Conservation (phyloP, 257 asterid genomes). For the Ophiorrhiza pumila region DNA sequence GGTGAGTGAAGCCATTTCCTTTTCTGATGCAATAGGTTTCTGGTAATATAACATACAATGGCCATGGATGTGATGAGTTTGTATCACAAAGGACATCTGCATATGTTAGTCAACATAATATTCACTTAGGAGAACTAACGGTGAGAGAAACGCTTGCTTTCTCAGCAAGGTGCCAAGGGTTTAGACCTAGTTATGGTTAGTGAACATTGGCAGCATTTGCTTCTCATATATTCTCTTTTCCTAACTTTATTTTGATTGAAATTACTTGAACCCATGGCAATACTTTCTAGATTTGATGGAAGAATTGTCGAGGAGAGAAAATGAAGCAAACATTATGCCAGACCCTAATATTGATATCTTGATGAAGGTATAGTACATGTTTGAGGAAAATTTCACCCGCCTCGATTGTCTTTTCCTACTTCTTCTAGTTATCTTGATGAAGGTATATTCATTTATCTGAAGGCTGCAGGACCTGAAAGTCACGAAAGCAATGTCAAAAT, state of each 20-base stretch:
- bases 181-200: conserved; percentile 80
- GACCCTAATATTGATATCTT: conserved; percentile 78
- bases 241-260: neutral
- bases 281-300: conserved; percentile 58
- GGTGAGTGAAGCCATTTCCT: neutral
- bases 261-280: too few relatives aligned
- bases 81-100: conserved; percentile 89
- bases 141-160: conserved; percentile 89
- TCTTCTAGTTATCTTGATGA: too few relatives aligned
- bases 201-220: neutral
- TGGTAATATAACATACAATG: conserved; percentile 79
- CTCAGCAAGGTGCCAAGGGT: conserved; percentile 96
- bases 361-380: conserved; percentile 60
- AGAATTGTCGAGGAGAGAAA: conserved; percentile 84
- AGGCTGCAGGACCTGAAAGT: conserved; percentile 84
- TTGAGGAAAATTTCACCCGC: too few relatives aligned
- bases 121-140: conserved; percentile 83
- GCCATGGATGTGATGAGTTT: conserved; percentile 67
- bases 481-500: conserved; percentile 72
- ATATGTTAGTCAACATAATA: conserved; percentile 82
- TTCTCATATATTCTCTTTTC: neutral
- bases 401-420: too few relatives aligned
- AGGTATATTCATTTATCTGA: neutral
- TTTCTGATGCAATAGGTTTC: conserved; percentile 38
- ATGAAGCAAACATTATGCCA: conserved; percentile 78